These are phyloP conservation scores for Chlamydomonas reinhardtii DNA, from an alignment of 163 green algal species.

Conservation along the genomic window DNA sequence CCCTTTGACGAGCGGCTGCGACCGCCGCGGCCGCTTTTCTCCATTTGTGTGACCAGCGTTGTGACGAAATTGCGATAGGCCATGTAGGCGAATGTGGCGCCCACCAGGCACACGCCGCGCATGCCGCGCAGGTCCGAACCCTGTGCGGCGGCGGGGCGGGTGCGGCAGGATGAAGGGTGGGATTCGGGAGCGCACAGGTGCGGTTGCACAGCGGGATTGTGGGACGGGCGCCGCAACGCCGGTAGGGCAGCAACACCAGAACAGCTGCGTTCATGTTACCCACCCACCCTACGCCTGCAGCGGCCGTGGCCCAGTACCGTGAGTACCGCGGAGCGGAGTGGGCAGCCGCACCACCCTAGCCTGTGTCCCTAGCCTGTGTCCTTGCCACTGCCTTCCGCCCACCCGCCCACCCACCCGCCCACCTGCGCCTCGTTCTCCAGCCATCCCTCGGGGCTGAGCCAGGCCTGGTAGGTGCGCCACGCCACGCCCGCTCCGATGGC, in stretches of 20 bases:
- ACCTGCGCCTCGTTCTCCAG: slow-evolving; percentile 83
- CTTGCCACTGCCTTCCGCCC: too few relatives aligned
- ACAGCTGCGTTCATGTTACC: too few relatives aligned
- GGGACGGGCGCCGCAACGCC: too few relatives aligned
- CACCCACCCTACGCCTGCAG: too few relatives aligned
- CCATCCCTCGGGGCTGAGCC: slow-evolving; percentile 81
- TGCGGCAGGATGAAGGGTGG: neutral
- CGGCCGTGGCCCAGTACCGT: too few relatives aligned
- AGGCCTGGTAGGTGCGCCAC: slow-evolving; percentile 65
- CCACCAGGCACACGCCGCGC: slow-evolving; percentile 73
- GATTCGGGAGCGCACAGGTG: too few relatives aligned
- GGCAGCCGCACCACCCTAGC: too few relatives aligned
- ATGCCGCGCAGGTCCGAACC: slow-evolving; percentile 86
- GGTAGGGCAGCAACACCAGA: too few relatives aligned
- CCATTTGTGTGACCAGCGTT: slow-evolving; percentile 72
- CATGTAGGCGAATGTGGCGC: slow-evolving; percentile 60
- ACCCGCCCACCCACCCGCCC: neutral
- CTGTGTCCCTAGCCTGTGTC: too few relatives aligned
- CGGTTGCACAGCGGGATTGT: too few relatives aligned
- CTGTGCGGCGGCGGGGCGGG: neutral
- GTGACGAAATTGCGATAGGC: slow-evolving; percentile 79
- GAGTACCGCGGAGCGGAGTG: too few relatives aligned
- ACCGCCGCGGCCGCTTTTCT: slow-evolving; percentile 48
- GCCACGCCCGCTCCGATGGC: slow-evolving; percentile 86
- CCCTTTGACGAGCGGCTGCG: too few relatives aligned